phyloP scores from a whole-genome alignment of 2,329 filamentous ascomycete genomes.

The Fusarium albidum region DNA sequence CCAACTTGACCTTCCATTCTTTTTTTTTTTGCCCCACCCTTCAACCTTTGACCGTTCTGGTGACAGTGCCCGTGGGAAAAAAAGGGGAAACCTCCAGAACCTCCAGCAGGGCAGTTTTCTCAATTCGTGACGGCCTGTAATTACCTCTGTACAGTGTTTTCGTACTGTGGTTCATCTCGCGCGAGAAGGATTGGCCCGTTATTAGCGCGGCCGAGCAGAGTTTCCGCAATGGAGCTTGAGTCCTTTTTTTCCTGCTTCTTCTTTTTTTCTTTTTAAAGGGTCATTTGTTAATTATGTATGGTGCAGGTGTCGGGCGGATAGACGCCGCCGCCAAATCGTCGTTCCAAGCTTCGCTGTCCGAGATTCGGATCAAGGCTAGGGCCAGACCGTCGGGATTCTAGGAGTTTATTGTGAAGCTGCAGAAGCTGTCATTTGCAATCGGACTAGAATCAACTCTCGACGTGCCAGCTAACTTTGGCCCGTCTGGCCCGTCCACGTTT shows the following conservation, averaged over 20 bases:
- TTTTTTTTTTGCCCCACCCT: slow-evolving; percentile 22
- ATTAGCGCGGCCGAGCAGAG: background rate
- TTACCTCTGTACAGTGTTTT: background rate
- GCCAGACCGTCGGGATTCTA: too few species aligned
- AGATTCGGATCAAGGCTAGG: too few species aligned
- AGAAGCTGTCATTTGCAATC: background rate
- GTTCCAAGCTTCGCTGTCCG: background rate
- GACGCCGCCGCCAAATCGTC: slow-evolving; percentile 1
- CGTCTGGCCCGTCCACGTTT: slow-evolving; percentile 2
- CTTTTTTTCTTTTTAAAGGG: background rate
- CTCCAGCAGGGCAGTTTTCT: slow-evolving; percentile 7
- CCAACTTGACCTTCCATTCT: slow-evolving; percentile 25
- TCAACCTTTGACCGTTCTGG: slow-evolving; percentile 11
- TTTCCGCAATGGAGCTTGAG: background rate
- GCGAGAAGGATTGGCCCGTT: background rate
- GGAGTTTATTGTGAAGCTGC: too few species aligned
- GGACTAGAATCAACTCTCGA: background rate
- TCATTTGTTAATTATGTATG: background rate
- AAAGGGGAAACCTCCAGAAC: slow-evolving; percentile 15
- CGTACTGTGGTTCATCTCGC: slow-evolving; percentile 5
- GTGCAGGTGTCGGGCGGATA: background rate
- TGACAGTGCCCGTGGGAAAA: slow-evolving; percentile 8
- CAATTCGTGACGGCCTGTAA: slow-evolving; percentile 2
- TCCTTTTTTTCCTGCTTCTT: background rate
- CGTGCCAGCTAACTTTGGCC: too few species aligned